Evolutionary conservation across 768 basidiomycete species (phyloP).

Genomic region (Lactifluus echinatus): DNA sequence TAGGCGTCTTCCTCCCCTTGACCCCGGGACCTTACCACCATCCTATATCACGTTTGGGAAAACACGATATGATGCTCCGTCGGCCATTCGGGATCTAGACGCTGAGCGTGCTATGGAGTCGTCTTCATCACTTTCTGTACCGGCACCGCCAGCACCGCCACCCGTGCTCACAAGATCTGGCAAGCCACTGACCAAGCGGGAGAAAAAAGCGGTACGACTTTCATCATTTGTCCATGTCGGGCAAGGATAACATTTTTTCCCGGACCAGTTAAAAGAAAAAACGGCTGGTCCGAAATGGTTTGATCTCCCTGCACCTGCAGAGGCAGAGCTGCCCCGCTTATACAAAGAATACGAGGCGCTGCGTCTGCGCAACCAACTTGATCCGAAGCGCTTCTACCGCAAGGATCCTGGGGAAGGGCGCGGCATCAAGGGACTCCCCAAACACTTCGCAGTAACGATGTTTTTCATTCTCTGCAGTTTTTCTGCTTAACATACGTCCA

Average conservation of each 20-base stretch:
- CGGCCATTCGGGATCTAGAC: constrained; percentile 52
- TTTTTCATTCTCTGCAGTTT: background rate
- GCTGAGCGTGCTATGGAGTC: constrained; percentile 44
- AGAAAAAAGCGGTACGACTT: constrained; percentile 55
- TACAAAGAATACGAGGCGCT: constrained; percentile 84
- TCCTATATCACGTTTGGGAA: constrained; percentile 54
- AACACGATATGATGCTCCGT: constrained; percentile 36
- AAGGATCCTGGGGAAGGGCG: constrained; percentile 83
- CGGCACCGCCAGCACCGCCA: constrained; percentile 55
- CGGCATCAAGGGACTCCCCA: constrained; percentile 76
- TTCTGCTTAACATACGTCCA: constrained; percentile 9
- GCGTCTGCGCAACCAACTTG: constrained; percentile 77
- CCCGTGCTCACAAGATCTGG: constrained; percentile 52
- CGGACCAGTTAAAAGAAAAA: constrained; percentile 50
- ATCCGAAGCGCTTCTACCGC: constrained; percentile 86
- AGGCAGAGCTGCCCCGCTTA: constrained; percentile 69
- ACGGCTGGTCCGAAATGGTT: constrained; percentile 84
- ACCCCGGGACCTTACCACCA: constrained; percentile 55
- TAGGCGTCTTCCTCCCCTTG: constrained; percentile 54
- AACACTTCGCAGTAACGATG: constrained; percentile 75
- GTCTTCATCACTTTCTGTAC: constrained; percentile 40
- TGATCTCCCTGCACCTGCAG: constrained; percentile 75
- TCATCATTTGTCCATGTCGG: constrained; percentile 1
- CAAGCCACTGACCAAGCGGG: constrained; percentile 60
- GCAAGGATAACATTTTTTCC: background rate